phyloP scores from a whole-genome alignment of 2,329 filamentous ascomycete species.

The Cladosporium sp. region DNA sequence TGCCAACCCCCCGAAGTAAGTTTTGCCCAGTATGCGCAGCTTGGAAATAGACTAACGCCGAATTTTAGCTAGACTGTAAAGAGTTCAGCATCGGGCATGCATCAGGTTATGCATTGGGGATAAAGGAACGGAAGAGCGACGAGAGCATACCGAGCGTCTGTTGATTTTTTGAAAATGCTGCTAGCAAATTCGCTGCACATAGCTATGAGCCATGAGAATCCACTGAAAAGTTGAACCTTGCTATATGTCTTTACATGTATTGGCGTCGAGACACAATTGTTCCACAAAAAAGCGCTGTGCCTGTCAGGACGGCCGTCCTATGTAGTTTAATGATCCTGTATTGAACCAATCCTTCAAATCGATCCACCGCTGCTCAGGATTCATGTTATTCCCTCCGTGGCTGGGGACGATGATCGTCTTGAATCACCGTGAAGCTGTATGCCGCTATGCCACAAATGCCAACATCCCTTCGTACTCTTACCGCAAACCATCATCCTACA shows the following conservation, averaged over 20 bases:
- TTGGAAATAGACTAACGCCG: neutral
- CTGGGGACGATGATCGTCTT: no score
- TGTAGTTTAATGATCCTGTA: no score
- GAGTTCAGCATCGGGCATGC: conserved; percentile 2
- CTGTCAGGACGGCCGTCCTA: no score
- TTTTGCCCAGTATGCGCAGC: neutral
- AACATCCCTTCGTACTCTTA: no score
- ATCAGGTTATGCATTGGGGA: neutral
- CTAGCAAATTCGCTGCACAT: conserved; percentile 4
- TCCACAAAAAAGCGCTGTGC: no score
- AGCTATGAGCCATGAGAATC: conserved; percentile 13
- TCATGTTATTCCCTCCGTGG: no score
- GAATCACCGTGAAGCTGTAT: no score
- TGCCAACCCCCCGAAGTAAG: conserved; percentile 77
- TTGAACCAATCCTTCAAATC: no score
- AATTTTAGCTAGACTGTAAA: conserved; percentile 3
- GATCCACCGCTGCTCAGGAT: no score
- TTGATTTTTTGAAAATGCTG: neutral
- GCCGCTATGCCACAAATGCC: no score
- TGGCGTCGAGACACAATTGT: no score
- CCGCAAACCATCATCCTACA: no score
- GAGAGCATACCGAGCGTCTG: conserved; percentile 4
- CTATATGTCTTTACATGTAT: neutral
- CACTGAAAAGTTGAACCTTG: conserved; percentile 7
- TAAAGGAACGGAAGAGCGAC: conserved; percentile 1